Base-by-base conservation (phyloP, 768 basidiomycete species). In the Roridomyces roridus region DNA sequence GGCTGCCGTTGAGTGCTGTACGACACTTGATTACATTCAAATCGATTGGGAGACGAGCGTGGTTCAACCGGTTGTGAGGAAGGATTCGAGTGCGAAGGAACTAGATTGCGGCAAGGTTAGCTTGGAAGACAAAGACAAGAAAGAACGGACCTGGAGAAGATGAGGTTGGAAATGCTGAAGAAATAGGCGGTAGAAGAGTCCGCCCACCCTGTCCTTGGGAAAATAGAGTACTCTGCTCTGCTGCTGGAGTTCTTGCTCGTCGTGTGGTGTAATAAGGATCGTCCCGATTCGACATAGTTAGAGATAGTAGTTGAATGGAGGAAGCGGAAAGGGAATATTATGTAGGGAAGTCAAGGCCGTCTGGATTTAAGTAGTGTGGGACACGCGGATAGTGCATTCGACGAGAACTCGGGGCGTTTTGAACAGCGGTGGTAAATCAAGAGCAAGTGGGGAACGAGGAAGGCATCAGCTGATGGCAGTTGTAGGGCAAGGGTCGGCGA, bases 151-250 rank as follows among this genome's bases (percentile, higher is more conserved):
- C 89, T 91, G 89, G 84, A 88, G 87, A 88, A 85, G 81, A 88
- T 88, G 86, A 90, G 86, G 85, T 86, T 88, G 88, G 88, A 87
- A 89, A 88, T 69, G 85, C 84, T 76, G 86, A 81, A 85, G 85
- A 83, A 83, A 91, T 80, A 85, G 89, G 86, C 87, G 89, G 89
- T 75, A 90, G 85, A 80, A 89, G 83, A 81, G 87, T 85, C 85
- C 89, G 87, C 89, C 88, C 88, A 91, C 89, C 89, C 86, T 90
- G 89, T 81, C 86, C 85, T 78, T 83, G 83, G 79, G 88, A 85
- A 81, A 87, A 87, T 77, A 73, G 78, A 75, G 79, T 78, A 72
- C 72, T 77, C 76, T 86, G 85, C 71, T 83, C 71, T 74, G 85
- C 85, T 75, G 80, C 83, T 65, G 87, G 85, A 71, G 87, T 83